These are phyloP conservation scores for Tardiomyces digboiensis DNA, from an alignment of 1,139 yeast species.

Conservation along the genomic window DNA sequence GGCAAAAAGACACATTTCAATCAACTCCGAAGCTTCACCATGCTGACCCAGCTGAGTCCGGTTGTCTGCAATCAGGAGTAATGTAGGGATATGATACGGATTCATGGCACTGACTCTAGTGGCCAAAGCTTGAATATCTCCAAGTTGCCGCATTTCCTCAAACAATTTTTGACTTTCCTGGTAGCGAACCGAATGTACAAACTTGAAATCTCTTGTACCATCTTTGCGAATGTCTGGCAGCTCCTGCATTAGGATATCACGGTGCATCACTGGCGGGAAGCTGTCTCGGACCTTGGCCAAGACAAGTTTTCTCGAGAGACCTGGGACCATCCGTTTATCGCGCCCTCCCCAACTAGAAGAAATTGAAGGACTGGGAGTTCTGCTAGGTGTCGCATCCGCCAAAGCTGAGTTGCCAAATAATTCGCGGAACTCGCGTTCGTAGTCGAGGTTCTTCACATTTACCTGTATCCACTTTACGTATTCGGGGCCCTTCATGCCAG, in stretches of 20 bases:
- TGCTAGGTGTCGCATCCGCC: constrained; percentile 52
- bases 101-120: constrained; percentile 37
- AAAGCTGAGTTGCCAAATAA: constrained; percentile 67
- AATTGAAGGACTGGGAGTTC: constrained; percentile 29
- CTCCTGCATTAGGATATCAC: constrained; percentile 57
- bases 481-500: background rate
- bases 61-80: constrained; percentile 73
- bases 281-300: constrained; percentile 72
- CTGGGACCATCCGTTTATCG: constrained; percentile 65
- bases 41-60: constrained; percentile 63
- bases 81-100: constrained; percentile 72
- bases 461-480: constrained; percentile 10
- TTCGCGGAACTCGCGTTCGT: constrained; percentile 66
- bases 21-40: constrained; percentile 42
- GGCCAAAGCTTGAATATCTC: constrained; percentile 30
- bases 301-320: constrained; percentile 55
- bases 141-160: constrained; percentile 33
- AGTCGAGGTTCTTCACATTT: constrained; percentile 50
- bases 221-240: constrained; percentile 9
- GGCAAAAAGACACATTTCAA: constrained; percentile 70
- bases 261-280: constrained; percentile 65
- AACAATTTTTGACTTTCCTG: constrained; percentile 24
- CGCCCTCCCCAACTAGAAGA: constrained; percentile 77
- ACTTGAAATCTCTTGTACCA: constrained; percentile 38
- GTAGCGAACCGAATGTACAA: constrained; percentile 17